Conservation (phyloP, 192 early-diverging fungal genomes). For the Spizellomyces punctatus region DNA sequence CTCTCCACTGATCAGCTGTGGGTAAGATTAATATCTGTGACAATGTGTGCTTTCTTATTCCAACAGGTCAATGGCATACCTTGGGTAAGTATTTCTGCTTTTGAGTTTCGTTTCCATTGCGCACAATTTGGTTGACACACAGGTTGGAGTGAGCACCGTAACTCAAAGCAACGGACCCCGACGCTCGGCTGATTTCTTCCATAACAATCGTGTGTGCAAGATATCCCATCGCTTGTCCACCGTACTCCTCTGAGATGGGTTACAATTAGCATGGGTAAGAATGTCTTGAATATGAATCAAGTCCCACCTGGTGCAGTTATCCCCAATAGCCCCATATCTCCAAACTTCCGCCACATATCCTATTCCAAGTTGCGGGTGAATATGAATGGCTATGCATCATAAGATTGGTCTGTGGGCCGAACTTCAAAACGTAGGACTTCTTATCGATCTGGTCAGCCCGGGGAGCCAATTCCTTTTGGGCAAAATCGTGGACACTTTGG, state of each 20-base stretch:
- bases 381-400: neutral
- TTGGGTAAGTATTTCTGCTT: conserved; percentile 89
- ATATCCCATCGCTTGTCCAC: conserved; percentile 88
- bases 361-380: conserved; percentile 19
- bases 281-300: neutral
- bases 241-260: conserved; percentile 65
- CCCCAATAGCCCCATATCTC: conserved; percentile 92
- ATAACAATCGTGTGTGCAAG: conserved; percentile 87
- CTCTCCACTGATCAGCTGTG: conserved; percentile 78
- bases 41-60: neutral
- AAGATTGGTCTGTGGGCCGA: conserved; percentile 2
- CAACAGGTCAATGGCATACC: conserved; percentile 26
- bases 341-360: conserved; percentile 97
- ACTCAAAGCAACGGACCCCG: conserved; percentile 85
- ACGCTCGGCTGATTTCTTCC: conserved; percentile 91
- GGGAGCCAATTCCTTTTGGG: conserved; percentile 78
- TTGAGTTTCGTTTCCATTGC: conserved; percentile 85
- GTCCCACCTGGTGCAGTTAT: conserved; percentile 74
- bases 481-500: conserved; percentile 72
- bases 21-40: neutral
- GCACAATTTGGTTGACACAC: conserved; percentile 94
- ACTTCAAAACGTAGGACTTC: conserved; percentile 83
- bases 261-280: neutral
- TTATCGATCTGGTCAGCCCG: conserved; percentile 82
- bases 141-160: conserved; percentile 98